Evolutionary conservation across 768 basidiomycete genomes (phyloP), one percentile per base, ranked within the genome.

Genomic region (Boletus reticuloceps): DNA sequence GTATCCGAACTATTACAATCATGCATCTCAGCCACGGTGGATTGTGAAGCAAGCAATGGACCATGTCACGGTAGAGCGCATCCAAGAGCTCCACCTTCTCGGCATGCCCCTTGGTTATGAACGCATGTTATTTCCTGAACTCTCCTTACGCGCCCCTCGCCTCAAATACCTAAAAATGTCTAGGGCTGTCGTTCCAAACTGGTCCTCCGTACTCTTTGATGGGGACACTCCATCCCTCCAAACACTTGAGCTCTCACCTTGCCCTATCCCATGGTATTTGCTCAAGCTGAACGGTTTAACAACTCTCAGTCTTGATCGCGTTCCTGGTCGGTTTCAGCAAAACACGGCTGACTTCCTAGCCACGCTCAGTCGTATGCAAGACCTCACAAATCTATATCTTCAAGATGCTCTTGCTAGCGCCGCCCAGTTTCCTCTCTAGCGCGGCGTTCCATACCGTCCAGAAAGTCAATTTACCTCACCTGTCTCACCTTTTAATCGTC

Each of bases 291-390:
- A 48, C 39, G 62, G 65, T 38, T 72, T 81, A 13, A 72, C 68
- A 7, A 64, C 66, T 46, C 67, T 81, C 22, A 67, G 61, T 34
- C 58, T 80, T 3, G 52, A 66, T 17, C 36, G 65, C 43, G 47
- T 70, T 4, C 49, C 66, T 22, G 17, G 9, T 6, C 37, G 50
- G 12, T 50, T 62, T 20, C 67, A 67, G 12, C 73, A 72, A 2
- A 58, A 66, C 12, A 62, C 64, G 22, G 48, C 50, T 8, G 67
- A 73, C 37, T 56, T 80, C n/a, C 48, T 74, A 10, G 52, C 63
- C n/a, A 63, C 64, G 9, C 67, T 79, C 5, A 49, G 61, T 27
- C 55, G 64, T 34, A 74, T 74, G 72, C 72, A 71, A 6, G 19
- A 53, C 41, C 63, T 78, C 4, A 66, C 64, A 46, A 55, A 61